phyloP scores from a whole-genome alignment of 2,329 filamentous ascomycete genomes.

The Aschersonia sp. region DNA sequence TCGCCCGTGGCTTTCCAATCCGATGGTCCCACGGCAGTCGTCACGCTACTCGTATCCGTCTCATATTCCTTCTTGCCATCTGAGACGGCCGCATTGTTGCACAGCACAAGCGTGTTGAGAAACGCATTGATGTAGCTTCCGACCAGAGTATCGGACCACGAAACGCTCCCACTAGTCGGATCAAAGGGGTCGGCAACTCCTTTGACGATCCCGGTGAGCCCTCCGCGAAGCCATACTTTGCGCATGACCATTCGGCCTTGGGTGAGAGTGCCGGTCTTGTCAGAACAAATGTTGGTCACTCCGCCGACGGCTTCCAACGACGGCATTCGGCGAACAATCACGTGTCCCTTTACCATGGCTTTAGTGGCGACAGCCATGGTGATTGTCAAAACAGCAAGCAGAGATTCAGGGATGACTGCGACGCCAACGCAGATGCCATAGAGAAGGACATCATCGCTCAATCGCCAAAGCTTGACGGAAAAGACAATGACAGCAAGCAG shows the following conservation, averaged over 20 bases:
- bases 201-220: slow-evolving; percentile 36
- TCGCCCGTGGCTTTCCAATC: slow-evolving; percentile 49
- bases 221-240: slow-evolving; percentile 45
- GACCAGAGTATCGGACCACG: slow-evolving; percentile 25
- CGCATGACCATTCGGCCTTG: slow-evolving; percentile 53
- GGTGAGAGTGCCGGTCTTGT: slow-evolving; percentile 56
- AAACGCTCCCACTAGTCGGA: slow-evolving; percentile 39
- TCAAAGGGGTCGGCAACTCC: slow-evolving; percentile 45
- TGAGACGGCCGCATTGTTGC: slow-evolving; percentile 42
- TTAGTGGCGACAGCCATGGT: slow-evolving; percentile 55
- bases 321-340: slow-evolving; percentile 51
- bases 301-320: slow-evolving; percentile 54
- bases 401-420: slow-evolving; percentile 49
- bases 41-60: slow-evolving; percentile 31
- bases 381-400: slow-evolving; percentile 57
- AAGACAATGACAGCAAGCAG: slow-evolving; percentile 48
- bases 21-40: slow-evolving; percentile 25
- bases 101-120: slow-evolving; percentile 41
- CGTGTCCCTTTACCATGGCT: slow-evolving; percentile 48
- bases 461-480: slow-evolving; percentile 37
- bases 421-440: slow-evolving; percentile 48
- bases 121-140: slow-evolving; percentile 30
- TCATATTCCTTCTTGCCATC: slow-evolving; percentile 31
- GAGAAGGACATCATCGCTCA: slow-evolving; percentile 42
- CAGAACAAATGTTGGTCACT: slow-evolving; percentile 57